phyloP scores from a whole-genome alignment of 192 early-diverging fungal species.

The Mortierella antarctica region DNA sequence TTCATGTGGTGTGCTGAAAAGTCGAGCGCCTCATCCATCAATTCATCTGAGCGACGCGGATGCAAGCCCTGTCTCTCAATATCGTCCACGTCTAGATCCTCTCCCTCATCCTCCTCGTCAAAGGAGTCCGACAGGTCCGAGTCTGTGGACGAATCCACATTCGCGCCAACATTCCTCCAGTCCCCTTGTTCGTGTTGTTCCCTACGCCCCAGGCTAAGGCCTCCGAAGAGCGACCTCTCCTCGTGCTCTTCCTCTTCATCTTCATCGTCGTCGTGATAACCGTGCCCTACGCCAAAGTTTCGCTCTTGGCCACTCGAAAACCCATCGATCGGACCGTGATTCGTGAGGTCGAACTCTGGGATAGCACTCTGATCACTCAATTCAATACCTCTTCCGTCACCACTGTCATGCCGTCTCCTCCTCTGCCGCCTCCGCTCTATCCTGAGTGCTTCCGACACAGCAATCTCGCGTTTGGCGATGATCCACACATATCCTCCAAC shows the following conservation, averaged over 20 bases:
- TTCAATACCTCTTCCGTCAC: slow-evolving; percentile 3
- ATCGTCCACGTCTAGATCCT: not conserved
- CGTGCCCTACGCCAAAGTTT: slow-evolving; percentile 1
- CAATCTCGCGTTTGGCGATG: slow-evolving; percentile 55
- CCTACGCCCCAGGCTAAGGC: not conserved
- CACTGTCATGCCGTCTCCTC: slow-evolving; percentile 16
- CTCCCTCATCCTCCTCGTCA: slow-evolving; percentile 15
- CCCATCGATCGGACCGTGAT: not conserved
- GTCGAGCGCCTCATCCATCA: slow-evolving; percentile 18
- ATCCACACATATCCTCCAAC: slow-evolving; percentile 63
- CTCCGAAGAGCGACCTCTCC: slow-evolving; percentile 25
- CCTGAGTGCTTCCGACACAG: slow-evolving; percentile 19
- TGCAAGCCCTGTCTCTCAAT: not conserved
- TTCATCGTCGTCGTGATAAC: slow-evolving; percentile 22
- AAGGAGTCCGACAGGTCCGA: slow-evolving; percentile 18
- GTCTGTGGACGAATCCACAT: slow-evolving; percentile 11
- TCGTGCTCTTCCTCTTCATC: slow-evolving; percentile 50
- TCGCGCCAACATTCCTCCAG: slow-evolving; percentile 26
- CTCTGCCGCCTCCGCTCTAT: slow-evolving; percentile 22
- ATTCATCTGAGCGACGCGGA: not conserved
- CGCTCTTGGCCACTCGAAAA: not conserved
- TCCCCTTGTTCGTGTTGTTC: not conserved
- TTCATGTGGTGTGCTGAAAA: slow-evolving; percentile 35
- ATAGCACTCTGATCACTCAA: slow-evolving; percentile 13
- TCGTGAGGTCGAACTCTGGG: slow-evolving; percentile 14